phyloP scores from a whole-genome alignment of 2,329 filamentous ascomycete genomes.

The Stagonosporopsis cucurbitacearum region DNA sequence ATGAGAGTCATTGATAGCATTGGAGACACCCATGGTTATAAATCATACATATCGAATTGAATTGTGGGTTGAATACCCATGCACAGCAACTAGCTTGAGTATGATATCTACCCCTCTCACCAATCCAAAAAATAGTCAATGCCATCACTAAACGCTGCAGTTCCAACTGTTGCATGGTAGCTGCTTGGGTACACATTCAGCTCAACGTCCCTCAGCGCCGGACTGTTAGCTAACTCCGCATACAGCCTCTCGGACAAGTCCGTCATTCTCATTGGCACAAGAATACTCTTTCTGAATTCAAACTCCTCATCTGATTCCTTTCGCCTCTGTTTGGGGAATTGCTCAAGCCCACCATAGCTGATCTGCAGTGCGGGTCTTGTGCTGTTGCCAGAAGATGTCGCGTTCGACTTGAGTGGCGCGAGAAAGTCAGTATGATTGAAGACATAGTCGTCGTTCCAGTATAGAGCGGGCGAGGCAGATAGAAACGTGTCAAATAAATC shows the following conservation, averaged over 20 bases:
- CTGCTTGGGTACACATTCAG: constrained; percentile 42
- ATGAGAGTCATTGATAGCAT: neutral
- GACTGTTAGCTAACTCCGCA: constrained; percentile 27
- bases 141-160: constrained; percentile 37
- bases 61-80: too few species aligned
- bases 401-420: constrained; percentile 21
- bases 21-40: neutral
- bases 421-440: constrained; percentile 33
- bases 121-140: constrained; percentile 45
- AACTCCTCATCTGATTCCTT: constrained; percentile 39
- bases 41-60: too few species aligned
- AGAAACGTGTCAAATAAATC: constrained; percentile 55
- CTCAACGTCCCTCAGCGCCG: constrained; percentile 34
- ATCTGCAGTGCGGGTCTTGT: constrained; percentile 42
- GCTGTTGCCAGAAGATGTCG: neutral
- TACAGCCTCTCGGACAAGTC: constrained; percentile 33
- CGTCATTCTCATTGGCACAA: constrained; percentile 33
- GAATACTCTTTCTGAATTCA: constrained; percentile 33
- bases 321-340: constrained; percentile 32
- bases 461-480: constrained; percentile 56
- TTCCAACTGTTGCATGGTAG: constrained; percentile 40
- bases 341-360: constrained; percentile 41
- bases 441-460: constrained; percentile 56
- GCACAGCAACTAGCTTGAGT: too few species aligned
- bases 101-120: constrained; percentile 9